phyloP scores from a whole-genome alignment of 2,329 filamentous ascomycete genomes.

The Talaromyces sp. region DNA sequence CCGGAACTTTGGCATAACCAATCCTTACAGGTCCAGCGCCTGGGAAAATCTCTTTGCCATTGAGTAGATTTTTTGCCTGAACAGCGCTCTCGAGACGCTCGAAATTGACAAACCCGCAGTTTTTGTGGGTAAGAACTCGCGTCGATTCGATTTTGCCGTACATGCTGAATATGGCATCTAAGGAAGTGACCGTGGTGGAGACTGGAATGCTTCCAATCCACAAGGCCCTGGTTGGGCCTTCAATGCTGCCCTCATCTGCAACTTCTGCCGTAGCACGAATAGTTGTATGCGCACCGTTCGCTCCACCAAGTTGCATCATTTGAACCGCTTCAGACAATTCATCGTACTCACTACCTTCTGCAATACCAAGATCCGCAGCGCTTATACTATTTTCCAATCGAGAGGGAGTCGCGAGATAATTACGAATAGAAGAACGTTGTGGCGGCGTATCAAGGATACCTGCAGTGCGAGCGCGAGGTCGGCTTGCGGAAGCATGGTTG shows the following conservation, averaged over 20 bases:
- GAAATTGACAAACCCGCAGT: constrained; percentile 98
- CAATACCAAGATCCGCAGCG: constrained; percentile 66
- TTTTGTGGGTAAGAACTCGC: constrained; percentile 94
- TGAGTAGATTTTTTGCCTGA: constrained; percentile 78
- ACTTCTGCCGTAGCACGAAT: constrained; percentile 61
- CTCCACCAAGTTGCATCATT: constrained; percentile 60
- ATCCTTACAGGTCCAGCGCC: constrained; percentile 91
- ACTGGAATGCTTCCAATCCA: constrained; percentile 98
- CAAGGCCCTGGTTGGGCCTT: constrained; percentile 84
- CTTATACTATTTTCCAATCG: constrained; percentile 71
- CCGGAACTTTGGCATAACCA: constrained; percentile 94
- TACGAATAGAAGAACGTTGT: constrained; percentile 59
- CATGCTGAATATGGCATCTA: constrained; percentile 92
- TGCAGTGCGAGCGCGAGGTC: constrained; percentile 84
- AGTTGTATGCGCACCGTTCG: constrained; percentile 48
- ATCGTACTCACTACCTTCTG: constrained; percentile 72
- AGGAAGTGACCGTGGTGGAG: constrained; percentile 89
- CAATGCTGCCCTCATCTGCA: constrained; percentile 71
- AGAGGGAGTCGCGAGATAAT: constrained; percentile 71
- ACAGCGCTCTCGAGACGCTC: constrained; percentile 87
- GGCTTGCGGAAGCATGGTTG: constrained; percentile 71
- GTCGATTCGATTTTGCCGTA: constrained; percentile 89
- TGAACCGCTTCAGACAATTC: constrained; percentile 78
- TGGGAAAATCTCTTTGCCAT: constrained; percentile 97
- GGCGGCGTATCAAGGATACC: constrained; percentile 79